phyloP scores from a whole-genome alignment of 1,284 basidiomycete genomes.

The Fomitiporia mediterranea region DNA sequence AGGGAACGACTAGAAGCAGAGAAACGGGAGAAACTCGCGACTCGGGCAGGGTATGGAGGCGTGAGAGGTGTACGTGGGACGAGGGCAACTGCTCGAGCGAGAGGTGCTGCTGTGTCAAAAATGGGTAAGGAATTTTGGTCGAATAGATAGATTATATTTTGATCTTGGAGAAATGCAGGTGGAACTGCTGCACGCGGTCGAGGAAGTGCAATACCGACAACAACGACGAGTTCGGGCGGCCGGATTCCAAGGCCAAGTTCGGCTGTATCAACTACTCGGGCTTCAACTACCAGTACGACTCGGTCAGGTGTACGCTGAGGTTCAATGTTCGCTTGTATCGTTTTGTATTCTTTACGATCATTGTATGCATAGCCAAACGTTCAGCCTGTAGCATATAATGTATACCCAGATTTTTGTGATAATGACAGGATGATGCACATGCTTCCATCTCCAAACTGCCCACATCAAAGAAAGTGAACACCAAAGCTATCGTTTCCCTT shows the following conservation, averaged over 20 bases:
- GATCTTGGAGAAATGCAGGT: background rate
- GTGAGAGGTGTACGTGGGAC: slow-evolving; percentile 55
- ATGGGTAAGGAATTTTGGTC: background rate
- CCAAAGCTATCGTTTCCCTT: slow-evolving; percentile 38
- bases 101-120: slow-evolving; percentile 26
- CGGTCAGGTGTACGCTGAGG: slow-evolving; percentile 9
- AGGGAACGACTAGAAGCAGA: slow-evolving; percentile 18
- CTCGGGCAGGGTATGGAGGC: slow-evolving; percentile 39
- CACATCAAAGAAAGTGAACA: no score
- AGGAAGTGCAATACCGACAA: background rate
- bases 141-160: background rate
- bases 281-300: slow-evolving; percentile 1
- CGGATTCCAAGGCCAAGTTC: slow-evolving; percentile 12
- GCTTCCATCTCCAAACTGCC: no score
- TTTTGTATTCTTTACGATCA: no score
- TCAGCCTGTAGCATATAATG: no score
- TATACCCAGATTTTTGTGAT: no score
- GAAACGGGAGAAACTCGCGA: slow-evolving; percentile 24
- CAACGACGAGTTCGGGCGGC: slow-evolving; percentile 4
- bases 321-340: no score
- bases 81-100: slow-evolving; percentile 40
- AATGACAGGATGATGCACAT: no score
- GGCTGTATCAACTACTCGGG: slow-evolving; percentile 1
- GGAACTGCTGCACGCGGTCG: slow-evolving; percentile 1
- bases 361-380: background rate